Conservation (phyloP, 2,329 filamentous ascomycete genomes). For the Pyrenophora seminiperda region DNA sequence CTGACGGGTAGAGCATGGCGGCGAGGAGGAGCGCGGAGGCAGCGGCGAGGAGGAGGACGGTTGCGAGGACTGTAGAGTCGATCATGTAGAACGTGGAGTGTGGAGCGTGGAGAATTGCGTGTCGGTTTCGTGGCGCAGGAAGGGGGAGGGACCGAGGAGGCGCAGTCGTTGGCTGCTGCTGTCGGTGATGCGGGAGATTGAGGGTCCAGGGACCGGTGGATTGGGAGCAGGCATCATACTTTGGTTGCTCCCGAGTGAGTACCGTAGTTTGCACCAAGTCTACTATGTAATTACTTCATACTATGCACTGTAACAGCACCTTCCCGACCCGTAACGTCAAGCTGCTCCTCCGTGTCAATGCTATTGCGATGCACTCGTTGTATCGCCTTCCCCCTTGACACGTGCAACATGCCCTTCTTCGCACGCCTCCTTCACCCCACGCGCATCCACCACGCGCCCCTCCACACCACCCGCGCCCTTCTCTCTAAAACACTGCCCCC, state of each 20-base stretch:
- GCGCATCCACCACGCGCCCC: slow-evolving; percentile 17
- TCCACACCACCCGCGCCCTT: slow-evolving; percentile 23
- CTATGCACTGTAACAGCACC: too few relatives aligned
- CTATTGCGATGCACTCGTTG: slow-evolving; percentile 19
- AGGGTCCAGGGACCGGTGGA: slow-evolving; percentile 13
- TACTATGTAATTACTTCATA: too few relatives aligned
- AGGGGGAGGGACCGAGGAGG: not conserved
- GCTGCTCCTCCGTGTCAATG: slow-evolving; percentile 12
- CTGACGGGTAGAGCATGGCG: slow-evolving; percentile 55
- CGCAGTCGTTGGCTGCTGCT: not conserved
- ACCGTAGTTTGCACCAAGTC: too few relatives aligned
- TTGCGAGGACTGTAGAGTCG: slow-evolving; percentile 45
- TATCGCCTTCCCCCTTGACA: slow-evolving; percentile 13
- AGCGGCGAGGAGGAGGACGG: slow-evolving; percentile 42
- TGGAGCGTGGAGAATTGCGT: too few relatives aligned
- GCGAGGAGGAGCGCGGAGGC: slow-evolving; percentile 50
- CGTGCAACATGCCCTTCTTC: slow-evolving; percentile 15
- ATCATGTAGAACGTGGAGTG: slow-evolving; percentile 24
- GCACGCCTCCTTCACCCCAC: slow-evolving; percentile 10
- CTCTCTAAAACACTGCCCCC: slow-evolving; percentile 60
- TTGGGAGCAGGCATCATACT: slow-evolving; percentile 8
- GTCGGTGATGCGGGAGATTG: slow-evolving; percentile 4
- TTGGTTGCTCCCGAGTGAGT: not conserved
- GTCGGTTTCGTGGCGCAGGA: not conserved
- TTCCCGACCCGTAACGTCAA: too few relatives aligned